Conservation (phyloP, 345 rosid species). For the Linum trigynum region DNA sequence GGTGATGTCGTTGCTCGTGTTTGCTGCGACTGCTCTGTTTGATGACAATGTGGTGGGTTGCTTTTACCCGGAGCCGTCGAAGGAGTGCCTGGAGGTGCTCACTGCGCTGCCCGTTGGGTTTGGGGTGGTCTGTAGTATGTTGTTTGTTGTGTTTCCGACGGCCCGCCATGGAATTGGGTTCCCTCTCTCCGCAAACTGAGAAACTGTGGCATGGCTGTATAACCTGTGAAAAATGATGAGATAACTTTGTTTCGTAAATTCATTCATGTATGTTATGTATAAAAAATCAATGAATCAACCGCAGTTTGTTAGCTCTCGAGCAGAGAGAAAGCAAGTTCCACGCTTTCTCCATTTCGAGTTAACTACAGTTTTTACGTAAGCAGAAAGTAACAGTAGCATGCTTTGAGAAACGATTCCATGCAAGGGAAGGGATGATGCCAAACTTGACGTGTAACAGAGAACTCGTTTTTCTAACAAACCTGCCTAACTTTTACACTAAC, state of each 20-base stretch:
- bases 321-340: too few relatives aligned
- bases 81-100: slow-evolving; percentile 54
- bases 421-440: too few relatives aligned
- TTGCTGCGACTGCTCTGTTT: slow-evolving; percentile 62
- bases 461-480: too few relatives aligned
- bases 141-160: slow-evolving; percentile 75
- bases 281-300: too few relatives aligned
- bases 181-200: slow-evolving; percentile 34
- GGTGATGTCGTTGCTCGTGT: slow-evolving; percentile 65
- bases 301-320: too few relatives aligned
- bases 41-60: slow-evolving; percentile 64
- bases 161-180: slow-evolving; percentile 88
- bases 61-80: slow-evolving; percentile 70
- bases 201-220: neutral
- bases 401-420: too few relatives aligned
- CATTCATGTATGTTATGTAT: too few relatives aligned
- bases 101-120: slow-evolving; percentile 72
- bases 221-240: neutral
- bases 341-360: too few relatives aligned
- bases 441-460: too few relatives aligned
- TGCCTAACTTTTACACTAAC: too few relatives aligned
- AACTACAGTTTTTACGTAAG: too few relatives aligned
- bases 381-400: too few relatives aligned
- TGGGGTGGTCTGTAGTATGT: slow-evolving; percentile 65
- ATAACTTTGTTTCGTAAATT: neutral